Evolutionary conservation across 371 early-diverging fungal species (phyloP).

Genomic region (Blakeslea trispora): DNA sequence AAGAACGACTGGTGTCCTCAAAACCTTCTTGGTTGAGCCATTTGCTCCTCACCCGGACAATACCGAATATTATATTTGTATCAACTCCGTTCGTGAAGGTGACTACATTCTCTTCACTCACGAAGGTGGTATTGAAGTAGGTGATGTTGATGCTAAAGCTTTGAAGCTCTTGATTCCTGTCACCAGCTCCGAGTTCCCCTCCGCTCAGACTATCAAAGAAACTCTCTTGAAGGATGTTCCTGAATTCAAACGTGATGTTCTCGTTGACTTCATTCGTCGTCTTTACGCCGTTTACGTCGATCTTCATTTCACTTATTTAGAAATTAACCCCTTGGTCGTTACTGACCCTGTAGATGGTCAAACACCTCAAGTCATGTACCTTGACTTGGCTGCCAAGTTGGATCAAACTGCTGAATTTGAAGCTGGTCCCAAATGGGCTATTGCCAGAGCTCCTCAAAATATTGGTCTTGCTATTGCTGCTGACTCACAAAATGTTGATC

Average conservation of each 20-base stretch:
- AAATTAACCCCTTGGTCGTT: slow-evolving; percentile 98
- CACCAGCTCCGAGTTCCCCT: slow-evolving; percentile 59
- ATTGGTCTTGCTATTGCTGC: slow-evolving; percentile 47
- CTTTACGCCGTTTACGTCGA: slow-evolving; percentile 94
- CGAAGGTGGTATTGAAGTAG: slow-evolving; percentile 97
- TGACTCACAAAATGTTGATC: slow-evolving; percentile 57
- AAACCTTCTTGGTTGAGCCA: slow-evolving; percentile 96
- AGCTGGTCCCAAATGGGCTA: slow-evolving; percentile 88
- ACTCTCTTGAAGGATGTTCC: slow-evolving; percentile 66
- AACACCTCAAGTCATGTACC: slow-evolving; percentile 79
- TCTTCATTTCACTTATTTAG: slow-evolving; percentile 96
- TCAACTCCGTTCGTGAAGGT: slow-evolving; percentile 94
- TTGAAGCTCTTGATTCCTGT: slow-evolving; percentile 78
- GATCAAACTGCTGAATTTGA: slow-evolving; percentile 99
- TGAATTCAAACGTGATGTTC: slow-evolving; percentile 77
- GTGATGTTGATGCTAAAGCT: slow-evolving; percentile 98
- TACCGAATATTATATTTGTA: slow-evolving; percentile 96
- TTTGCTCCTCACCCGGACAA: slow-evolving; percentile 90
- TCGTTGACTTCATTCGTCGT: slow-evolving; percentile 89
- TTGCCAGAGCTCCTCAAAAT: slow-evolving; percentile 70
- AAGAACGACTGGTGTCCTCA: slow-evolving; percentile 80
- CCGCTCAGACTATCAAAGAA: slow-evolving; percentile 64
- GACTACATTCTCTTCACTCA: slow-evolving; percentile 95
- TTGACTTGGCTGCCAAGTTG: slow-evolving; percentile 97
- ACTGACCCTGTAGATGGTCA: slow-evolving; percentile 64